phyloP scores from a whole-genome alignment of 192 early-diverging fungal species.

The Geranomyces variabilis region DNA sequence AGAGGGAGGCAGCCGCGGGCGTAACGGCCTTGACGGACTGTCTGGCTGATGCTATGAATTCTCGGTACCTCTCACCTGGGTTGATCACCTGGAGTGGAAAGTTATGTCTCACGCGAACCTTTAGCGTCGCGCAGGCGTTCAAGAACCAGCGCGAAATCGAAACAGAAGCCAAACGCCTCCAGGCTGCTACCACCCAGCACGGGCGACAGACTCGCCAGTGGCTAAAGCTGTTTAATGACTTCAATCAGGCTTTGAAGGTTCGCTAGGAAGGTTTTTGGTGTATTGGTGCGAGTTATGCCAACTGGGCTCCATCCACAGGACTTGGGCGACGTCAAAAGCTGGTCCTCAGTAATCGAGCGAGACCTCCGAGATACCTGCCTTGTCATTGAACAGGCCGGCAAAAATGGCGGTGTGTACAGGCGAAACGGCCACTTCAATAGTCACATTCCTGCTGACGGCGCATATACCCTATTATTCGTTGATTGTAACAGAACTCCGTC shows the following conservation, averaged over 20 bases:
- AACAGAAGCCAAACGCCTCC: conserved; percentile 56
- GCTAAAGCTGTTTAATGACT: conserved; percentile 73
- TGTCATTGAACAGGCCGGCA: background rate
- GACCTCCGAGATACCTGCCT: conserved; percentile 73
- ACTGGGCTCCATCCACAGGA: conserved; percentile 52
- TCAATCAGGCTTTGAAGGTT: conserved; percentile 80
- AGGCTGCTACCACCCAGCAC: conserved; percentile 52
- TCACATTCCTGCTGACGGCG: too few species aligned
- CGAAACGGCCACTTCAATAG: too few species aligned
- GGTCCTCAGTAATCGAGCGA: conserved; percentile 80
- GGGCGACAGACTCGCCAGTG: conserved; percentile 76
- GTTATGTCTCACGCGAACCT: background rate
- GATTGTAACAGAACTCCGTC: too few species aligned
- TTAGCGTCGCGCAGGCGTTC: conserved; percentile 61
- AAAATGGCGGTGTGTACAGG: too few species aligned
- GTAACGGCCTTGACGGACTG: conserved; percentile 60
- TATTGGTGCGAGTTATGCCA: background rate
- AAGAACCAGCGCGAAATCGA: conserved; percentile 70
- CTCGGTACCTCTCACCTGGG: conserved; percentile 3
- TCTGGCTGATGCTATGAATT: conserved; percentile 61
- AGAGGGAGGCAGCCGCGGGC: conserved; percentile 56
- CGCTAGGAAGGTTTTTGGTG: background rate
- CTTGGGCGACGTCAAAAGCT: conserved; percentile 84
- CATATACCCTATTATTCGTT: too few species aligned
- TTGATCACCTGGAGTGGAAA: background rate